Evolutionary conservation across 441 rosid species (phyloP).

Genomic region (Gossypium davidsonii): DNA sequence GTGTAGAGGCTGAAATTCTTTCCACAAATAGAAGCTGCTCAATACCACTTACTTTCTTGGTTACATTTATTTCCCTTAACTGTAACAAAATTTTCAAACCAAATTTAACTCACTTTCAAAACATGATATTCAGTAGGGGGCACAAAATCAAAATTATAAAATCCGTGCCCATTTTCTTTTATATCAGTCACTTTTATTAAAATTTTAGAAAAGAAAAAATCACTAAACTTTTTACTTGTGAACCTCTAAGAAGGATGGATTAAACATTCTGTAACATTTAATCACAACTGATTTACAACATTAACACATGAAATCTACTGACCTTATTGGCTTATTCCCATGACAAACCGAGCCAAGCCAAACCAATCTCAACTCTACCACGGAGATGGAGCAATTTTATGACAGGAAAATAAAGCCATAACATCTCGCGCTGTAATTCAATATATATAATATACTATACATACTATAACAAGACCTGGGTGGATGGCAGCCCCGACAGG

Average conservation of each 20-base stretch:
- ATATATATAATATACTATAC: conserved; percentile 5
- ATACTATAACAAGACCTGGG: background rate
- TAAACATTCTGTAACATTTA: background rate
- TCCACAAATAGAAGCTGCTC: background rate
- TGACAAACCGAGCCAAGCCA: background rate
- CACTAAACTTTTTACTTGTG: too few species aligned
- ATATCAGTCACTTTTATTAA: too few species aligned
- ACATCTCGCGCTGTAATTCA: background rate
- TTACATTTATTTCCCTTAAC: background rate
- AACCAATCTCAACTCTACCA: conserved; percentile 7
- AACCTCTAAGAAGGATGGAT: too few species aligned
- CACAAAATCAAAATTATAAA: too few species aligned
- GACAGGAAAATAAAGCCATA: background rate
- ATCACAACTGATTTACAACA: conserved; percentile 13
- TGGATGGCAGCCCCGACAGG: background rate
- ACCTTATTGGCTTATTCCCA: conserved; percentile 7
- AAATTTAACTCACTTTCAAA: too few species aligned
- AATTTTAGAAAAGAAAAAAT: too few species aligned
- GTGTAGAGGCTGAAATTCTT: background rate
- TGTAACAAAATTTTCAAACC: too few species aligned
- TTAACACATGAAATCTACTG: background rate
- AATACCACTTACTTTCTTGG: background rate
- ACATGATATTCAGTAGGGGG: too few species aligned
- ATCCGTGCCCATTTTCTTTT: too few species aligned
- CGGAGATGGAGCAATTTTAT: background rate